A percentile compares a stretch with the other conserved stretches of the same genome.
These are phyloP conservation scores for Polygonum maritimum DNA, from an alignment of 148 eudicot genomes.

Conservation along the genomic window DNA sequence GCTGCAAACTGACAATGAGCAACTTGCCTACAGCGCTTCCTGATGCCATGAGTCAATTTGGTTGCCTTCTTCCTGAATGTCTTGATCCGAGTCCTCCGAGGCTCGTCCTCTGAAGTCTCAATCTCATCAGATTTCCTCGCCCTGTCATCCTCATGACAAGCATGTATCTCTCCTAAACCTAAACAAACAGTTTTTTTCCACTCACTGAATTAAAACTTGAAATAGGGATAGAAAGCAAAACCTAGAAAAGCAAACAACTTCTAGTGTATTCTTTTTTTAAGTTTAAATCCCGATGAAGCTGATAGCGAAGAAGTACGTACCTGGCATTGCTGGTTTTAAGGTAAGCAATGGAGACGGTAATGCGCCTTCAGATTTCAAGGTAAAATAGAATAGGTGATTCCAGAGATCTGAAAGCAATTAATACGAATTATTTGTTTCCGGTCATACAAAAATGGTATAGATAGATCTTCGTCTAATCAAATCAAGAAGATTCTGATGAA, in stretches of 20 bases:
- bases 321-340: conserved; percentile 1
- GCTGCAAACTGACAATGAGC: conserved; percentile 62
- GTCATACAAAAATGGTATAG: not conserved
- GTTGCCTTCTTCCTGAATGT: conserved; percentile 75
- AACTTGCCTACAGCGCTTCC: conserved; percentile 47
- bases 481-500: not conserved
- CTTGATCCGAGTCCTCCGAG: conserved; percentile 53
- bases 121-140: conserved; percentile 42
- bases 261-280: not conserved
- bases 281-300: not conserved
- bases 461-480: not conserved
- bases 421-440: not conserved
- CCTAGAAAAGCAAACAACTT: not conserved
- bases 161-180: conserved; percentile 38
- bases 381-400: not conserved
- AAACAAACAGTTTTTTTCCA: not conserved
- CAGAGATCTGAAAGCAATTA: not conserved
- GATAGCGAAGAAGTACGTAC: not conserved
- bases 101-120: conserved; percentile 67
- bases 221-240: not conserved
- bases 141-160: conserved; percentile 47
- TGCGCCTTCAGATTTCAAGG: not conserved
- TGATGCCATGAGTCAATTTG: conserved; percentile 44
- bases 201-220: not conserved
- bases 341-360: not conserved